These are phyloP conservation scores for Calonectria fujianensis DNA, from an alignment of 2,329 filamentous ascomycete species.

Conservation along the genomic window DNA sequence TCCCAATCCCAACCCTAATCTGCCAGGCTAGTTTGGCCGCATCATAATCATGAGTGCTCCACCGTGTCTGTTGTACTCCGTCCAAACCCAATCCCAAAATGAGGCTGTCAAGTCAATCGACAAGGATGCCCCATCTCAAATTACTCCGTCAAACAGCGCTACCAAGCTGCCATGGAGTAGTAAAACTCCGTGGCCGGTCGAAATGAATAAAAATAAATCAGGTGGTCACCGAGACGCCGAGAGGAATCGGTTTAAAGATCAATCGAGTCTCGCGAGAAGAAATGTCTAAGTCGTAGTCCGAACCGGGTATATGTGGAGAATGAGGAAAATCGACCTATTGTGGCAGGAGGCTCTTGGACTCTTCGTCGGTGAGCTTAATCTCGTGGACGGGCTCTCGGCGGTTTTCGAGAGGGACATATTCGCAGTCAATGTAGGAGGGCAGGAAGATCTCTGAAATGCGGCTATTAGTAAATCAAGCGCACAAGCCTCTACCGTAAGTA, in stretches of 20 bases:
- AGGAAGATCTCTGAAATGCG: constrained; percentile 82
- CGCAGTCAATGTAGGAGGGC: constrained; percentile 84
- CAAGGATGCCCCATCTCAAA: constrained; percentile 48
- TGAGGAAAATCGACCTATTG: constrained; percentile 65
- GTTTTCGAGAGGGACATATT: constrained; percentile 84
- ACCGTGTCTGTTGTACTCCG: constrained; percentile 53
- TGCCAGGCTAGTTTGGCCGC: constrained; percentile 42
- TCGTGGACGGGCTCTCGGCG: constrained; percentile 86
- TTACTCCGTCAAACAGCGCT: constrained; percentile 53
- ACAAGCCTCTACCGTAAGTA: background rate
- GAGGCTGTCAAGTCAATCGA: constrained; percentile 53
- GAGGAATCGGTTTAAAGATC: constrained; percentile 42
- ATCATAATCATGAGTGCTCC: constrained; percentile 52
- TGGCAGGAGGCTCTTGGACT: constrained; percentile 81
- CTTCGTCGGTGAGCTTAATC: constrained; percentile 85
- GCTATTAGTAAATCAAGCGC: constrained; percentile 35
- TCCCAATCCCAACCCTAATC: constrained; percentile 45
- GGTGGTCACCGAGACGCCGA: constrained; percentile 49
- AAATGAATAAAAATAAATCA: constrained; percentile 38
- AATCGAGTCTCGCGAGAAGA: constrained; percentile 54
- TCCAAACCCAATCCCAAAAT: constrained; percentile 51
- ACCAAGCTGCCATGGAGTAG: constrained; percentile 27
- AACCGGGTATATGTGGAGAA: constrained; percentile 45
- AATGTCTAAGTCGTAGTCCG: constrained; percentile 53
- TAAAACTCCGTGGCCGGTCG: constrained; percentile 37